A percentile compares a stretch with the other conserved stretches of the same genome.
Evolutionary conservation across 768 basidiomycete genomes (phyloP).

Genomic region (Rhizopogon vinicolor): DNA sequence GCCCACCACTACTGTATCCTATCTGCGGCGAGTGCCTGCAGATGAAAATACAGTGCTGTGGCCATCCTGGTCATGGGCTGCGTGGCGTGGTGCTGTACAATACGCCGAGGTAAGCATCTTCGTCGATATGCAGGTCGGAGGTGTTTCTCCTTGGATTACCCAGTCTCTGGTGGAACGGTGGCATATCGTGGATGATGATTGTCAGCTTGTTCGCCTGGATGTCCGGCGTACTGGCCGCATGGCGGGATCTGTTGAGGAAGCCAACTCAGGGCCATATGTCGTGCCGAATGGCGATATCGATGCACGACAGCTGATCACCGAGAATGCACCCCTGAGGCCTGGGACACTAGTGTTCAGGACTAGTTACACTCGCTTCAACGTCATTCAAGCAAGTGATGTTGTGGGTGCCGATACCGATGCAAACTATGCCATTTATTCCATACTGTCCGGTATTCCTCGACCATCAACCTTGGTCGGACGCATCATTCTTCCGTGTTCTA

Average conservation of each 20-base stretch:
- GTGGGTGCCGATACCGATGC: neutral
- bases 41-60: neutral
- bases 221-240: neutral
- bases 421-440: constrained; percentile 9
- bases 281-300: too few relatives aligned
- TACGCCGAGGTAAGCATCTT: neutral
- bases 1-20: constrained; percentile 8
- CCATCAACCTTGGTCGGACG: constrained; percentile 6
- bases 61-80: constrained; percentile 24
- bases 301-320: too few relatives aligned
- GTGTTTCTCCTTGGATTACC: too few relatives aligned
- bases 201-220: constrained; percentile 7
- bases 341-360: too few relatives aligned
- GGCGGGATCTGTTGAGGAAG: too few relatives aligned
- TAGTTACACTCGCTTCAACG: too few relatives aligned
- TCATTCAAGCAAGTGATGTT: too few relatives aligned
- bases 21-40: constrained; percentile 5
- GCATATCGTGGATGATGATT: constrained; percentile 12
- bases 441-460: neutral
- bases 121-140: too few relatives aligned
- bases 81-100: constrained; percentile 16
- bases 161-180: constrained; percentile 15
- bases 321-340: too few relatives aligned
- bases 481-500: constrained; percentile 12
- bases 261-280: too few relatives aligned